phyloP scores from a whole-genome alignment of 176 grass and related monocot genomes.

The Paspalum vaginatum region DNA sequence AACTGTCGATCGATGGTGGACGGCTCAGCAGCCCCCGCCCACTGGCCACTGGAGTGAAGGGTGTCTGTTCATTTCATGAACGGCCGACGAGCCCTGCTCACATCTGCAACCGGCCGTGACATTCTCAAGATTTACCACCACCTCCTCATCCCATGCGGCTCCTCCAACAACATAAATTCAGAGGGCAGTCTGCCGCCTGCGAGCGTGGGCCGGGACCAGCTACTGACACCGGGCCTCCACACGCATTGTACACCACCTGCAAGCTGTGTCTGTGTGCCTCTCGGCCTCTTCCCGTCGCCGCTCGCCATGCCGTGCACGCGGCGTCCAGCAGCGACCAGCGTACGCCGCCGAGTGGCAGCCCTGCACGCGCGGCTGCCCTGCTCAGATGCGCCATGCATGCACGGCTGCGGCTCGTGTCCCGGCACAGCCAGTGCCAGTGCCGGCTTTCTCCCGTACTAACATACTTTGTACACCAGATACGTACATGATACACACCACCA shows the following conservation, averaged over 20 bases:
- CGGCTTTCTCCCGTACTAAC: not conserved
- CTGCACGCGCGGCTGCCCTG: too few relatives aligned
- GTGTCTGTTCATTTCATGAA: not conserved
- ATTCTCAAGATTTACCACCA: not conserved
- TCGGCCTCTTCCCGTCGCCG: too few relatives aligned
- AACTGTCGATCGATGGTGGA: slow-evolving; percentile 16
- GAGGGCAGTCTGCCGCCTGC: not conserved
- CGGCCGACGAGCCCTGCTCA: not conserved
- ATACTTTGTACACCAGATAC: too few relatives aligned
- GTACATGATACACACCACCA: not conserved
- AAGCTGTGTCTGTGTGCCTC: not conserved
- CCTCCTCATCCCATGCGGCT: not conserved
- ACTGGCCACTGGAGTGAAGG: not conserved
- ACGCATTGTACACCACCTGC: not conserved
- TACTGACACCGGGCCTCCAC: not conserved
- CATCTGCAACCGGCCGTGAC: not conserved
- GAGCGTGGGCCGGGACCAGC: not conserved
- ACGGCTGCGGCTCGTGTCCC: slow-evolving; percentile 14
- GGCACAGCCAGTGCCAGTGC: not conserved
- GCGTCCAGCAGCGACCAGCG: not conserved
- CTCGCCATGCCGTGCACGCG: not conserved
- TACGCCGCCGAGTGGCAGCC: slow-evolving; percentile 6
- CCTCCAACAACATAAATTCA: too few relatives aligned
- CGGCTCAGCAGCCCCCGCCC: not conserved
- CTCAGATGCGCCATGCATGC: slow-evolving; percentile 15